phyloP scores from a whole-genome alignment of 2,329 filamentous ascomycete species.

The Aspergillus sp. region DNA sequence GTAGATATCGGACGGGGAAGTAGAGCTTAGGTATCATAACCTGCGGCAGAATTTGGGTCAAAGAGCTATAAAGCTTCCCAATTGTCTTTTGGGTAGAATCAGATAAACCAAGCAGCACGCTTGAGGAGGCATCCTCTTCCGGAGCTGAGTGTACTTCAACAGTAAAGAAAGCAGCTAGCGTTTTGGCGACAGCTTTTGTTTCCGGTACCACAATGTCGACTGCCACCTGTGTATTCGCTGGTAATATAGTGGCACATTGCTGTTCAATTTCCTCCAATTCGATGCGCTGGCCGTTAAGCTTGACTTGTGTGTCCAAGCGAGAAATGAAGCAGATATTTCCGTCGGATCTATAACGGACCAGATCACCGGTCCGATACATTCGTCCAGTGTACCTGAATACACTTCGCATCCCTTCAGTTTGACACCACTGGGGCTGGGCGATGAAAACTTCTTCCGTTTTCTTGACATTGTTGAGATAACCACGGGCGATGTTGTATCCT shows the following conservation, averaged over 20 bases:
- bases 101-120: constrained; percentile 27
- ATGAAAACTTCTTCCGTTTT: constrained; percentile 39
- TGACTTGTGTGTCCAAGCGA: constrained; percentile 36
- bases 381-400: constrained; percentile 28
- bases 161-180: constrained; percentile 37
- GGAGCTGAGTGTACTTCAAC: constrained; percentile 11
- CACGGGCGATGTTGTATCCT: constrained; percentile 46
- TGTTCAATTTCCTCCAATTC: constrained; percentile 49
- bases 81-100: constrained; percentile 23
- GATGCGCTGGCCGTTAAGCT: constrained; percentile 47
- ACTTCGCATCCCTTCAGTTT: constrained; percentile 17
- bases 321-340: constrained; percentile 35
- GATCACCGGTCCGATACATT: constrained; percentile 41
- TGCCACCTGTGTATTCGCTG: constrained; percentile 39
- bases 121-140: neutral
- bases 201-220: constrained; percentile 43
- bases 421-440: constrained; percentile 32
- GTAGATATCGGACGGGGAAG: constrained; percentile 43
- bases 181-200: constrained; percentile 30
- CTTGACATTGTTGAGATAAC: constrained; percentile 41
- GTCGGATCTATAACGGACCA: constrained; percentile 37
- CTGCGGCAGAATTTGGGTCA: constrained; percentile 33
- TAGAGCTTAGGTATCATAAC: constrained; percentile 47
- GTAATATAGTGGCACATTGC: constrained; percentile 39
- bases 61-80: constrained; percentile 25